Evolutionary conservation across 768 basidiomycete genomes (phyloP), one percentile per base, ranked within the genome.

Genomic region (Naganishia randhawae): DNA sequence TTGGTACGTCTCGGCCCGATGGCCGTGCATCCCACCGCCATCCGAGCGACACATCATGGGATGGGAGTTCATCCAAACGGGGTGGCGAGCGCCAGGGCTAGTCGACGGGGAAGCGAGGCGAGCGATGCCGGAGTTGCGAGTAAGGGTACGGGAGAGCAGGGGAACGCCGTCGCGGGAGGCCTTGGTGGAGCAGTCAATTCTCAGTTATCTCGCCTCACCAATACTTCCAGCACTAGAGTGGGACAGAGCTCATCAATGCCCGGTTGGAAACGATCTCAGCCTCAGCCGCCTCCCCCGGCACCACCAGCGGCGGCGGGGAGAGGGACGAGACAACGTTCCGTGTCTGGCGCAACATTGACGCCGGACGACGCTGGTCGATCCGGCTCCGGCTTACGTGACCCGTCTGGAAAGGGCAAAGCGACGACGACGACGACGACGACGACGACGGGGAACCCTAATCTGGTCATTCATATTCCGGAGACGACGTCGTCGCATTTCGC

Each of bases 1-100:
- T 67, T 81, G 17, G 75, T 80, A 19, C 69, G 77, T 16, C 73
- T 81, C 7, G 72, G 74, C 5, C 77, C 77, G 41, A 71, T 68
- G 57, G 57, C 37, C 11, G 32, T 61, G 3, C 37, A 61, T 41
- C 57, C 57, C 1, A 61, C 57, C 10, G 19, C 66, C 10, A 25
- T 33, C 9, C 53, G 17, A 27, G 66, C 31, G 51, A 50, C 17
- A 68, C 27, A 45, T 25, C 14, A 11, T 10, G 57, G 32, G 14
- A 35, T 37, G 33, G 54, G 32, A 14, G 33, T 35, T 39, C 57
- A 61, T 61, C 57, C 57, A 39, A 61, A 61, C n/a, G 57, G 57
- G 1, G 57, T 61, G 3, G 57, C 37, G 5, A 39, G 37, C 10
- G 45, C 63, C 6, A 42, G 42, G 7, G 63, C 33, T 2, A 51